These are phyloP conservation scores for Cardamine occulta DNA, from an alignment of 345 rosid genomes.

Conservation along the genomic window DNA sequence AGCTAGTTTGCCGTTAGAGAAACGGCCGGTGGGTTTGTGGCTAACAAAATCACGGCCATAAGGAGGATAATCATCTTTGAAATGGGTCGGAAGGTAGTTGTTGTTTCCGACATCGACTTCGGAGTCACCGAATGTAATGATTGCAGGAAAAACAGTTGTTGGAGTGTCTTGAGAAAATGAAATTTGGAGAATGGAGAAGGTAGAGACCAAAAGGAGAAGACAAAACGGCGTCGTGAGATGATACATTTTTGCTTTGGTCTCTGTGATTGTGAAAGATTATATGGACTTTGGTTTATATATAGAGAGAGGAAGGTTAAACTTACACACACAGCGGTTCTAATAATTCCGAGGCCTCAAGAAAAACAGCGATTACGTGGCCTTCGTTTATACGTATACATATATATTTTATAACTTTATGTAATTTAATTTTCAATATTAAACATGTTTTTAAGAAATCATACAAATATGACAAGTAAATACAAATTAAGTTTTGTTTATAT, in stretches of 20 bases:
- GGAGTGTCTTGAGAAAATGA: slow-evolving; percentile 47
- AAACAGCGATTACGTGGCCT: no score
- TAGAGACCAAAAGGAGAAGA: slow-evolving; percentile 22
- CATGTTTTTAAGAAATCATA: no score
- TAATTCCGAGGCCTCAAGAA: no score
- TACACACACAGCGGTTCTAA: neutral
- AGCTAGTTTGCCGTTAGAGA: slow-evolving; percentile 89
- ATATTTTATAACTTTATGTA: no score
- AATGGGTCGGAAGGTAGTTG: slow-evolving; percentile 75
- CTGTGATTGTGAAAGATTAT: slow-evolving; percentile 24
- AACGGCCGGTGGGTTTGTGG: slow-evolving; percentile 81
- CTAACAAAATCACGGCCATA: slow-evolving; percentile 80
- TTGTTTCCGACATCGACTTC: slow-evolving; percentile 97
- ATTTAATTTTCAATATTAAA: no score
- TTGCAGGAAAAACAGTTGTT: slow-evolving; percentile 67
- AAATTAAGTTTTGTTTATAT: no score
- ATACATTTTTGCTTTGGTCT: slow-evolving; percentile 34
- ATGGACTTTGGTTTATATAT: slow-evolving; percentile 21
- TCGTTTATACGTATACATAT: no score
- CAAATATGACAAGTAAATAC: no score
- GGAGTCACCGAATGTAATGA: slow-evolving; percentile 83
- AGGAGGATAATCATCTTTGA: slow-evolving; percentile 88
- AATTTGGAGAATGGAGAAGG: slow-evolving; percentile 16
- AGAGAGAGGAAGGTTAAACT: neutral
- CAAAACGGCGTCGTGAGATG: slow-evolving; percentile 12